phyloP scores from a whole-genome alignment of 495 filamentous ascomycete species.

The Geopyxis carbonaria region DNA sequence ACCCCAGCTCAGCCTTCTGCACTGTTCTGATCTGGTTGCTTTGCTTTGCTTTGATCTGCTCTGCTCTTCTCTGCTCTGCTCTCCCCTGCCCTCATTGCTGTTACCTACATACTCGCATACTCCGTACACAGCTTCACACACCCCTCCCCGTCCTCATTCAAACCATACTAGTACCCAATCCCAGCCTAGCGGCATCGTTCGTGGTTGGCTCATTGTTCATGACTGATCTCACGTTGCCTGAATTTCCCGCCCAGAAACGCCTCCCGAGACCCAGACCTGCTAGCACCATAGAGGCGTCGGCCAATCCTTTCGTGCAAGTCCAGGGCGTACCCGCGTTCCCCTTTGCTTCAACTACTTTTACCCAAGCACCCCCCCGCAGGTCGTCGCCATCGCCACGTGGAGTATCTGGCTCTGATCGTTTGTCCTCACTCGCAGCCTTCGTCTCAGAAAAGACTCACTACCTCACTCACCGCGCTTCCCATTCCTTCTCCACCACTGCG shows the following conservation, averaged over 20 bases:
- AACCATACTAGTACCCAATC: too few relatives aligned
- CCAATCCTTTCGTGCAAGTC: constrained; percentile 11
- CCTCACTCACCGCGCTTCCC: constrained; percentile 15
- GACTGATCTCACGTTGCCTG: background rate
- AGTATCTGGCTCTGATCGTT: constrained; percentile 18
- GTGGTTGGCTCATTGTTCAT: background rate
- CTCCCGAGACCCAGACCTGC: background rate
- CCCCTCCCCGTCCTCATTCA: background rate
- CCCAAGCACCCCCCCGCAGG: constrained; percentile 21
- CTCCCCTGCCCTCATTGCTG: too few relatives aligned
- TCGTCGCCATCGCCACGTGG: constrained; percentile 26
- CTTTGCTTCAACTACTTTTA: constrained; percentile 16
- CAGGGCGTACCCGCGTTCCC: constrained; percentile 17
- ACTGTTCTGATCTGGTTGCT: too few relatives aligned
- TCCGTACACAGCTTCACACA: background rate
- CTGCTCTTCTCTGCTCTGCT: too few relatives aligned
- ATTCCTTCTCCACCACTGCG: constrained; percentile 3
- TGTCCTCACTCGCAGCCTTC: constrained; percentile 22
- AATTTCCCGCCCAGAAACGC: constrained; percentile 1
- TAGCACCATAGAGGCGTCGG: background rate
- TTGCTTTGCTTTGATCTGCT: too few relatives aligned
- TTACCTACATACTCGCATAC: too few relatives aligned
- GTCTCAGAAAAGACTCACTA: constrained; percentile 24
- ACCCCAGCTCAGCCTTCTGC: too few relatives aligned
- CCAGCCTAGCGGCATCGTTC: too few relatives aligned